Percentiles rank a stretch among this genome's conserved stretches.
Conservation (phyloP, 169 alveolate genomes). For the Cryptosporidium viatorum region DNA sequence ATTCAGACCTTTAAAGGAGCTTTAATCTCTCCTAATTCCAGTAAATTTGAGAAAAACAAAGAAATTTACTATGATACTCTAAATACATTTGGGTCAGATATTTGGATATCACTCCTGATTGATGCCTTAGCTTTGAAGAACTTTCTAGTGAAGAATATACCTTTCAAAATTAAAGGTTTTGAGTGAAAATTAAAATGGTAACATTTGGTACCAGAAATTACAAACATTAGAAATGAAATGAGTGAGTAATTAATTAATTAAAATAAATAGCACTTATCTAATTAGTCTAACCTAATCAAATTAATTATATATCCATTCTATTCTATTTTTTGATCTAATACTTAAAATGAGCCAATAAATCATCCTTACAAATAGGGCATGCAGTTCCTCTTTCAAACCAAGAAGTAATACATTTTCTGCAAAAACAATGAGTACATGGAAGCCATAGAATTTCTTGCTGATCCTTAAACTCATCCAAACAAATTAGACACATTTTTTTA, state of each 20-base stretch:
- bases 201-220: not conserved
- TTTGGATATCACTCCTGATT: slow-evolving; percentile 17
- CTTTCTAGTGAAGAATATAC: slow-evolving; percentile 22
- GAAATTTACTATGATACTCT: not conserved
- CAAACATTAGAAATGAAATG: not conserved
- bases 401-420: slow-evolving; percentile 79
- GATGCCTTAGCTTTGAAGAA: not conserved
- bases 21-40: not conserved
- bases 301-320: not conserved
- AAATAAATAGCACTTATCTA: not conserved
- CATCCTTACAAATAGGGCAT: slow-evolving; percentile 83
- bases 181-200: not conserved
- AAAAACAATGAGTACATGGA: slow-evolving; percentile 82
- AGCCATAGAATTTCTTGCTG: slow-evolving; percentile 78
- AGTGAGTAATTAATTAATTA: not conserved
- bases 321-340: not conserved
- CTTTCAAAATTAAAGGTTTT: slow-evolving; percentile 19
- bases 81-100: slow-evolving; percentile 31
- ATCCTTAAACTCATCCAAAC: slow-evolving; percentile 79
- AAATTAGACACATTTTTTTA: slow-evolving; percentile 78
- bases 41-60: not conserved
- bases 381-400: slow-evolving; percentile 80
- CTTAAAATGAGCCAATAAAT: slow-evolving; percentile 74
- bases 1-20: slow-evolving; percentile 34
- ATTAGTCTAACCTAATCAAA: not conserved